These are phyloP conservation scores for Geranium incanum DNA, from an alignment of 441 rosid genomes.

Conservation along the genomic window DNA sequence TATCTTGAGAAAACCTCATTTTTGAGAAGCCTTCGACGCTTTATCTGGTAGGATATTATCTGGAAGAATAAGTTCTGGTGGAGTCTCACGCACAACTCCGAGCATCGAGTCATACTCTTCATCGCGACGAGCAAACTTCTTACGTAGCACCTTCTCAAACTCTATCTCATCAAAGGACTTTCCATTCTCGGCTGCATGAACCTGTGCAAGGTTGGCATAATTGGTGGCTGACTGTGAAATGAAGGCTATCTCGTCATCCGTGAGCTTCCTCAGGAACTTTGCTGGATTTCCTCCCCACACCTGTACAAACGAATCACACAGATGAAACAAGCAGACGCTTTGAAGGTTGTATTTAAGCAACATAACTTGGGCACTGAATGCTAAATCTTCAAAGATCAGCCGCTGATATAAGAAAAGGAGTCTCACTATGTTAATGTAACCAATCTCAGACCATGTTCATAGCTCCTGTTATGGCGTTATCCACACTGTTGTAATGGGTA, in stretches of 20 bases:
- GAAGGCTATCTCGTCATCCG: conserved; percentile 47
- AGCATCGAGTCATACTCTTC: conserved; percentile 83
- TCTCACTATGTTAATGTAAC: no score
- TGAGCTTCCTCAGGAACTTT: no score
- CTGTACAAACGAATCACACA: no score
- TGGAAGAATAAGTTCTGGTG: background rate
- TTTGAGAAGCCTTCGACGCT: background rate
- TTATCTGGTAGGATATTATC: background rate
- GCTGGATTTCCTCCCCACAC: no score
- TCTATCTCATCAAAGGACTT: conserved; percentile 69
- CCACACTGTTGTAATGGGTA: no score
- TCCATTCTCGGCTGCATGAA: conserved; percentile 44
- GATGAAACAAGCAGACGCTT: no score
- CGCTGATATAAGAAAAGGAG: no score
- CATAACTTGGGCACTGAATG: no score
- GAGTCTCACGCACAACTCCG: conserved; percentile 31
- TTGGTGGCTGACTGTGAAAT: conserved; percentile 18
- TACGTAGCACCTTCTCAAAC: conserved; percentile 82
- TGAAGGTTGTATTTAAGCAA: no score
- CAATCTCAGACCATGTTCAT: no score
- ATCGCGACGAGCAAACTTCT: conserved; percentile 58
- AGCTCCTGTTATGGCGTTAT: no score
- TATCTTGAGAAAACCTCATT: background rate
- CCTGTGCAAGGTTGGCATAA: background rate
- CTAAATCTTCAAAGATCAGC: no score